Percentiles rank a stretch among this genome's conserved stretches.
These are phyloP conservation scores for Calycina herbarum DNA, from an alignment of 2,329 filamentous ascomycete genomes.

Conservation along the genomic window DNA sequence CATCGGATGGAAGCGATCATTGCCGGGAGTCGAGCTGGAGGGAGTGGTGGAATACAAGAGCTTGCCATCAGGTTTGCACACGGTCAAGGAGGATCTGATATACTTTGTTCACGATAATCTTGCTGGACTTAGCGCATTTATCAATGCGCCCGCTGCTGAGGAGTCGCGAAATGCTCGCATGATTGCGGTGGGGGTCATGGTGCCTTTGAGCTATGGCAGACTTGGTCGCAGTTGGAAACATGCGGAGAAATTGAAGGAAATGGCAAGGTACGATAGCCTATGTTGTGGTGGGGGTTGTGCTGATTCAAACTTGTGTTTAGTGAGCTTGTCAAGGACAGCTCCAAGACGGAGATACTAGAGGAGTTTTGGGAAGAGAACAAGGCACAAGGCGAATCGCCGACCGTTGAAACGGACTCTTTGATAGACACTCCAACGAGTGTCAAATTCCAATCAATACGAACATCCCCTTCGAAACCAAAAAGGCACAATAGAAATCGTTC, in stretches of 20 bases:
- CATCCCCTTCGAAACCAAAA: slow-evolving; percentile 37
- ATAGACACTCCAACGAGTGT: slow-evolving; percentile 42
- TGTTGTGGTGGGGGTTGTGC: slow-evolving; percentile 9
- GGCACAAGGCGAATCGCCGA: slow-evolving; percentile 33
- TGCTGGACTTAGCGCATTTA: slow-evolving; percentile 88
- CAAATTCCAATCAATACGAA: slow-evolving; percentile 44
- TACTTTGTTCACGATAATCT: slow-evolving; percentile 88
- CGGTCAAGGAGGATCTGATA: slow-evolving; percentile 82
- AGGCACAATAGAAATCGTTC: slow-evolving; percentile 58
- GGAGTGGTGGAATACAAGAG: slow-evolving; percentile 95
- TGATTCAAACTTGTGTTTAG: slow-evolving; percentile 39
- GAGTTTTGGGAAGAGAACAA: slow-evolving; percentile 75
- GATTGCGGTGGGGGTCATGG: slow-evolving; percentile 86
- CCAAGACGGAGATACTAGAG: slow-evolving; percentile 64
- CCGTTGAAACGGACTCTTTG: slow-evolving; percentile 32
- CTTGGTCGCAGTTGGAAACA: slow-evolving; percentile 89
- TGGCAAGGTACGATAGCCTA: slow-evolving; percentile 60
- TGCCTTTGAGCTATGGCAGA: slow-evolving; percentile 80
- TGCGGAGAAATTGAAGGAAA: slow-evolving; percentile 69
- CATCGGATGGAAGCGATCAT: slow-evolving; percentile 80
- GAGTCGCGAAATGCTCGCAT: slow-evolving; percentile 85
- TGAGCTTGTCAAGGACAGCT: slow-evolving; percentile 63
- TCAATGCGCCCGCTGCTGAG: slow-evolving; percentile 78
- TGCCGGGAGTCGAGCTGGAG: slow-evolving; percentile 71
- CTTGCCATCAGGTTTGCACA: slow-evolving; percentile 88